Base-by-base conservation (phyloP, 176 grass and related monocot genomes). In the Oryza officinalis region DNA sequence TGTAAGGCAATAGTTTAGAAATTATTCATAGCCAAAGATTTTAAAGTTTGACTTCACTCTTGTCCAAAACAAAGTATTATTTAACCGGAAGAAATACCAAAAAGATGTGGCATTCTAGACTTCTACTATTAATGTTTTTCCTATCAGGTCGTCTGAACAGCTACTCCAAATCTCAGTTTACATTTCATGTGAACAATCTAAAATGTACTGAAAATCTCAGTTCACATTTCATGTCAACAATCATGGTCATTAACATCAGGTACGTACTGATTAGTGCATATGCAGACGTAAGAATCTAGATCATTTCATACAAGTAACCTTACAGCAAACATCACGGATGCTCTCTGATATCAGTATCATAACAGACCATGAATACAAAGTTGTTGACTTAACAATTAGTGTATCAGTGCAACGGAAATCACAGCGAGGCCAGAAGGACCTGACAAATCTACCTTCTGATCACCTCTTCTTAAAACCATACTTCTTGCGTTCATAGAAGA, bases 401-500 rank as follows among this genome's bases (percentile, higher is more conserved):
- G n/a, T 27, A 77, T 12, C 52, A n/a, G 61, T 13, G 13, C 0
- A 0, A 32, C 22, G 66, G 13, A 78, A 33, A 27, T 76, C 23
- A 61, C 37, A 59, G 50, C 27, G 28, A 47, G 22, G 27, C 22
- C 59, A 43, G 33, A 18, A 22, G 11, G 37, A 67, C 79, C 44
- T 4, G 11, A 60, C 1, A 86, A 64, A 31, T 13, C 66, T 27
- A 67, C 46, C 65, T 22, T 77, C 8, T 0, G 2, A 63, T 75
- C 63, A 90, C 71, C 89, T 80, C 84, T 90, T 90, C 63, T 90
- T 90, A 31, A 90, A 90, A 33, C 88, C 88, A 44, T 90, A 90
- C 69, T 90, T 90, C 63, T 90, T 87, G 12, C 84, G 88, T 25
- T 93, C 94, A 20, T 96, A 96, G 82, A 96, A 96, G 70, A 96